Base-by-base conservation (phyloP, 225 moss, liverwort and hornwort genomes). In the Bryoerythrophyllum caledonicum region DNA sequence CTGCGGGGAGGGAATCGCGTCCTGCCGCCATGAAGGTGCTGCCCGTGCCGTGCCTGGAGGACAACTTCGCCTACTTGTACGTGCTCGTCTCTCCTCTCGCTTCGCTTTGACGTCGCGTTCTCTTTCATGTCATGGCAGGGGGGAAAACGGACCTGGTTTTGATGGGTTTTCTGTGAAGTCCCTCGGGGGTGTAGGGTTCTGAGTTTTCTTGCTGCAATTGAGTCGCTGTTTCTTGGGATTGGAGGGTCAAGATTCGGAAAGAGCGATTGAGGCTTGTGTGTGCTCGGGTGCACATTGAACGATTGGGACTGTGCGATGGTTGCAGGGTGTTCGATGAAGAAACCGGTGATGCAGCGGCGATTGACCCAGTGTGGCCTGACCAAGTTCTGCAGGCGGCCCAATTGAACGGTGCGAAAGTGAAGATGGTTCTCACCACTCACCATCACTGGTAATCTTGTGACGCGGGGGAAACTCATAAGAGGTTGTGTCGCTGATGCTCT, bases 41-140 rank as follows among this genome's bases (percentile, higher is more conserved):
- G 52, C 76, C 79, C 24, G 79, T 86, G 79, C 81, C 81, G 21
- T 89, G 81, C 83, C 65, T 89, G 77, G 86, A 81, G 52, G 88
- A 89, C 79, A 89, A 89, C 79, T 89, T 83, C 51, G 81, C 86
- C 60, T 89, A 83, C 44, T 76, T 89, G 88, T 89, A 79, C 3
- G 78, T 76, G 20, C 51, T 52, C 40, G 8, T 54, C 35, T 27
- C 57, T 51, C 10, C 46, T 62, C 20, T 61, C 10, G 23, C 37
- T 77, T 63, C 67, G 11, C 54, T 52, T 37, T 63, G 69, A 46
- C n/a, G 24, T 70, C 14, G 15, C 2, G 12, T 15, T 26, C 58
- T 27, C 27, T 27, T 58, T 48, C 14, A 15, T 59, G 44, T 48
- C 59, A 55, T 13, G 19, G 12, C 60, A 21, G 25, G 15, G 60